Base-by-base conservation (phyloP, 2,329 filamentous ascomycete genomes). In the Fusarium sororula region DNA sequence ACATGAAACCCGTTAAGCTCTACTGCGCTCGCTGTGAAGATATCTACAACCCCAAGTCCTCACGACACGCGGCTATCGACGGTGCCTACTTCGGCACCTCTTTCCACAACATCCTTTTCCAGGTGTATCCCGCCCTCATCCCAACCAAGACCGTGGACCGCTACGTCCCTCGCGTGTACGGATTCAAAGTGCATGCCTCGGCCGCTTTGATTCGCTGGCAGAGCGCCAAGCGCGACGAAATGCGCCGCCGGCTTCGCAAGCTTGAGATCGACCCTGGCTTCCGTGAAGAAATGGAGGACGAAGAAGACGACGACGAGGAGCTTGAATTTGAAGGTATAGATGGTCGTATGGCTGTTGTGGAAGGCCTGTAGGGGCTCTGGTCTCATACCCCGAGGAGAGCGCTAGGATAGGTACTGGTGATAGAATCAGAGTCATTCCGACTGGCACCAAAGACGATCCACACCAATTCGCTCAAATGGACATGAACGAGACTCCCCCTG, bases 41-140 rank as follows among this genome's bases (percentile, higher is more conserved):
- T 82, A 93, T 97, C 68, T 99, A 99, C 88, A 98, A 98, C 84
- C 96, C 96, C 50, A 99, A 99, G 83, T 98, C 96, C 7, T 96
- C 94, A 26, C 94, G 96, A 35, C 96, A 99, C 84, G 95, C 95
- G 57, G 90, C 93, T 67, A 98, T 99, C 79, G 96, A 99, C 82
- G 96, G 96, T 73, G 96, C 96, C 74, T 99, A 98, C 88, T 99
- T 99, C 78, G 96, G 96, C 77, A 95, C 96, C 54, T 97, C 94
- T 6, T 99, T 99, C 87, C 96, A 98, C 88, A 98, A 98, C 85
- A 98, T 99, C 84, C 91, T 99, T 72, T 98, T 99, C 87, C 96
- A 99, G 83, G 96, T 99, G 63, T 98, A 98, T 82, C 96, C 96
- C 11, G 91, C 93, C 30, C 88, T 99, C 77, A 91, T 97, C 58